Percentiles rank a stretch among this genome's conserved stretches.
Conservation (phyloP, 2,329 filamentous ascomycete species). For the Geosmithia flava region DNA sequence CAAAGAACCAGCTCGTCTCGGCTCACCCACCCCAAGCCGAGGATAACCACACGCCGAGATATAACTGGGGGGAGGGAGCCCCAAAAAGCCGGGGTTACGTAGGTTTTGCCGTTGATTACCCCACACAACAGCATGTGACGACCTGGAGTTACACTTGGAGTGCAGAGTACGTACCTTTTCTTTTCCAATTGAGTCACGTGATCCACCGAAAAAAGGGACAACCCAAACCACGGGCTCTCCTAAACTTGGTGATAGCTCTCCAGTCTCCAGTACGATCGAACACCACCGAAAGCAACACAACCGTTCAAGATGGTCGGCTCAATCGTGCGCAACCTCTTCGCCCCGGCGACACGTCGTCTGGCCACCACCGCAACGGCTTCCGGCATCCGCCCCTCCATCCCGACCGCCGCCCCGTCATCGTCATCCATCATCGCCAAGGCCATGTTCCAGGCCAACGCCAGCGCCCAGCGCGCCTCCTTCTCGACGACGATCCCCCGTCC, state of each 20-base stretch:
- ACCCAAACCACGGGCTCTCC: fast-evolving
- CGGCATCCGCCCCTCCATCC: conserved; percentile 8
- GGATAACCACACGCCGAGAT: conserved; percentile 7
- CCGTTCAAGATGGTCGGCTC: conserved; percentile 20
- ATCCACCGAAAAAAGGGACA: background rate
- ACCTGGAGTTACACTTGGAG: background rate
- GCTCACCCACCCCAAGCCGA: conserved; percentile 7
- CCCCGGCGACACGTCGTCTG: conserved; percentile 14
- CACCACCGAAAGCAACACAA: no score
- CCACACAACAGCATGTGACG: background rate
- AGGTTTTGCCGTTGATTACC: background rate
- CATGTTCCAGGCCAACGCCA: no score
- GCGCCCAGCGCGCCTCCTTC: conserved; percentile 28
- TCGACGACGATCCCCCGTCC: conserved; percentile 41
- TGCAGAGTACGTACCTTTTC: background rate
- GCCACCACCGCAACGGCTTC: conserved; percentile 8
- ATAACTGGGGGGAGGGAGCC: background rate
- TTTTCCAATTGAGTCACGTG: conserved; percentile 1
- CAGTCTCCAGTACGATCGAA: no score
- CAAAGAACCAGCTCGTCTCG: background rate
- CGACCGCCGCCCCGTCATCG: background rate
- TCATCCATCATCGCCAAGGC: conserved; percentile 13
- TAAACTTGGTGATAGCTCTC: no score
- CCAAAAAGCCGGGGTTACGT: background rate
- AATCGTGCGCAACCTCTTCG: conserved; percentile 21